Evolutionary conservation across 305 asterid genomes (phyloP).

Genomic region (Fraxinus angustifolia): DNA sequence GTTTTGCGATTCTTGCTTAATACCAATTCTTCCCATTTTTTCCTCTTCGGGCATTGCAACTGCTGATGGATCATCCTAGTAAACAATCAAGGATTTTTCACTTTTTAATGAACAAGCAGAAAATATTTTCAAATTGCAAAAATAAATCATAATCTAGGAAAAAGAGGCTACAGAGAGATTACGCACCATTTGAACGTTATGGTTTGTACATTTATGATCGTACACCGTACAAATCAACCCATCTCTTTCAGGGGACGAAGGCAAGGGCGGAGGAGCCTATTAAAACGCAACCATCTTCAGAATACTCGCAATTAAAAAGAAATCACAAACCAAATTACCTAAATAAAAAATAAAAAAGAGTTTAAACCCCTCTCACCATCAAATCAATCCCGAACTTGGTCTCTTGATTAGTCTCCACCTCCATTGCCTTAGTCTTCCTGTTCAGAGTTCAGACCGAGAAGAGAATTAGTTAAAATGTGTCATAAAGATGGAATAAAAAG

Average conservation of each 20-base stretch:
- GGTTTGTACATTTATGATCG: slow-evolving; percentile 19
- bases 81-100: slow-evolving; percentile 13
- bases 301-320: slow-evolving; percentile 1
- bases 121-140: slow-evolving; percentile 5
- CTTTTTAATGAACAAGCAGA: slow-evolving; percentile 30
- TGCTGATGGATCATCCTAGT: slow-evolving; percentile 15
- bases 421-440: slow-evolving; percentile 39
- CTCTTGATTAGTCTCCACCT: slow-evolving; percentile 34
- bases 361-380: slow-evolving; percentile 41
- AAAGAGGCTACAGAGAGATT: slow-evolving; percentile 3
- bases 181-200: slow-evolving; percentile 29
- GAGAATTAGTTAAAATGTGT: slow-evolving; percentile 18
- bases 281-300: slow-evolving; percentile 18
- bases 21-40: slow-evolving; percentile 13
- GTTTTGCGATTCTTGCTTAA: slow-evolving; percentile 15
- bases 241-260: slow-evolving; percentile 36
- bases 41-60: slow-evolving; percentile 20
- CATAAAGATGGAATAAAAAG: slow-evolving; percentile 6
- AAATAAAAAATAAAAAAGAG: background rate
- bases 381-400: slow-evolving; percentile 43
- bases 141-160: background rate
- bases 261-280: slow-evolving; percentile 38
- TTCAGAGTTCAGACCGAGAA: slow-evolving; percentile 32
- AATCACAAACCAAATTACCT: slow-evolving; percentile 7
- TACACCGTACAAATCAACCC: slow-evolving; percentile 13